Conservation (phyloP, 2,329 filamentous ascomycete genomes). For the Talaromyces sp. region DNA sequence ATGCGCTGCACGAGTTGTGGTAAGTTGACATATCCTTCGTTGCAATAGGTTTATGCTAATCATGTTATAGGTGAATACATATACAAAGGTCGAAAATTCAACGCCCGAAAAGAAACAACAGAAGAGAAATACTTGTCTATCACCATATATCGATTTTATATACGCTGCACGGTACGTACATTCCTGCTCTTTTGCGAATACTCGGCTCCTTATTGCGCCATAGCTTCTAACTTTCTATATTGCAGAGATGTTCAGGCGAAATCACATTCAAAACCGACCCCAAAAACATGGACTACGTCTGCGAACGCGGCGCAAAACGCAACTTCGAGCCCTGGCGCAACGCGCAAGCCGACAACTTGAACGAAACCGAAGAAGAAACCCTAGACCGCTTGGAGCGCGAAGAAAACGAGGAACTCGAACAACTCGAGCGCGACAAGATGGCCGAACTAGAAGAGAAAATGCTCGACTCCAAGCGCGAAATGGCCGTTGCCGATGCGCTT, state of each 20-base stretch:
- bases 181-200: not conserved
- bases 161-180: slow-evolving; percentile 77
- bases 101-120: slow-evolving; percentile 87
- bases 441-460: slow-evolving; percentile 92
- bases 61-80: slow-evolving; percentile 68
- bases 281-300: slow-evolving; percentile 83
- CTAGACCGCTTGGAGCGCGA: slow-evolving; percentile 80
- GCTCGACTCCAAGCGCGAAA: slow-evolving; percentile 86
- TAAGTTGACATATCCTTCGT: not conserved
- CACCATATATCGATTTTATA: slow-evolving; percentile 86
- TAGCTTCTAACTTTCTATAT: not conserved
- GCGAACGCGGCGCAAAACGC: slow-evolving; percentile 78
- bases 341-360: slow-evolving; percentile 53
- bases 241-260: slow-evolving; percentile 56
- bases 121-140: slow-evolving; percentile 88
- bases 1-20: slow-evolving; percentile 65
- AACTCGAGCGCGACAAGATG: slow-evolving; percentile 86
- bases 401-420: slow-evolving; percentile 61
- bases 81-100: slow-evolving; percentile 93
- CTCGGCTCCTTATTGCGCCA: not conserved
- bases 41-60: not conserved
- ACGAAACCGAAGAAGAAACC: slow-evolving; percentile 84
- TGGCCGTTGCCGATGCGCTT: slow-evolving; percentile 92
- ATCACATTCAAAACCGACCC: slow-evolving; percentile 95
- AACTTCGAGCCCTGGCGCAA: slow-evolving; percentile 92